Evolutionary conservation across 1,284 basidiomycete genomes (phyloP), one percentile per base, ranked within the genome.

Genomic region (Cutaneotrichosporon cavernicola): DNA sequence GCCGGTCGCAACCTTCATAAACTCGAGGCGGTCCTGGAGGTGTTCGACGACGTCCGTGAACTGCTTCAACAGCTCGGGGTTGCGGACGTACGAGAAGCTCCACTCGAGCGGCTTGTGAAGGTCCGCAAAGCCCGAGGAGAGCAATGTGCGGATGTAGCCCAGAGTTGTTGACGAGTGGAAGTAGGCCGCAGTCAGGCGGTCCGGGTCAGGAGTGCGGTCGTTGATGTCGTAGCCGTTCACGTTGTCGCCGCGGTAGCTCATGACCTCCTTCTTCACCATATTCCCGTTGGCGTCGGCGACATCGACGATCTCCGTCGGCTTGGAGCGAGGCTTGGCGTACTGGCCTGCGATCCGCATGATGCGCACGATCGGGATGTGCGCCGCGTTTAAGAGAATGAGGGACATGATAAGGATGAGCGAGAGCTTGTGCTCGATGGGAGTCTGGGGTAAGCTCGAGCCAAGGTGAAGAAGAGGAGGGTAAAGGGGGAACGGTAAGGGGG

Each of bases 371-470:
- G 93, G 94, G 38, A 92, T 82, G 56, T 94, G 88, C 18, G 89
- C 91, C 61, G 93, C 95, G 90, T 93, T 96, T 65, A 97, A 88
- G 69, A 97, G 86, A 71, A 99, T 92, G 55, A 99, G 85, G 18
- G 92, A 96, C 85, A 98, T 97, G 14, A 95, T 91, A 8, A 99
- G 85, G 70, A 97, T 92, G 30, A 99, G 85, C 6, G 94, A 95
- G 61, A 99, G 89, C 78, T 97, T 97, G 61, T 90, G 88, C 58
- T 94, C 89, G 70, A 99, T 95, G 66, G 95, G 95, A 81, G 92
- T 88, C 89, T 93, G 73, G 50, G 5, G 51, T 53, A 1, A 53
- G 51, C 51, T 7, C 26, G 1, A 2, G 26, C 26, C 26, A 26
- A 26, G 26, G 26, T 26, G 26, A 26, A 3, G 26, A 26, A 26